These are phyloP conservation scores for Eleusine coracana DNA, from an alignment of 176 grass and related monocot species.

Conservation along the genomic window DNA sequence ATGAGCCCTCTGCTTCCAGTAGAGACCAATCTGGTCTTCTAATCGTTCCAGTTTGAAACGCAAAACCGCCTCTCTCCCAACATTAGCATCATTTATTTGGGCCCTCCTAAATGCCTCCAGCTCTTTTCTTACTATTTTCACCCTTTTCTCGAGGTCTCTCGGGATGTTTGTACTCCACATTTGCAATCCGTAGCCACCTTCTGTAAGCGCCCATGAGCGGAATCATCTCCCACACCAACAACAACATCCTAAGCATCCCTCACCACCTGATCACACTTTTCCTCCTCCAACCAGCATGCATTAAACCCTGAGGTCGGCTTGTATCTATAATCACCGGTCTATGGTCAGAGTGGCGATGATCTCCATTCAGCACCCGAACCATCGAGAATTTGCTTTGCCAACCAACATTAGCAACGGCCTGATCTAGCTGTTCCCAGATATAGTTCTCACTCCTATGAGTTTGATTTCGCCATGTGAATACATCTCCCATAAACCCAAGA, in stretches of 20 bases:
- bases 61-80: no score
- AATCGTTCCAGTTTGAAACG: neutral
- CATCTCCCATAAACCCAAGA: neutral
- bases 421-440: neutral
- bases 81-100: no score
- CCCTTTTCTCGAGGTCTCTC: neutral
- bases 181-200: neutral
- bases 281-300: no score
- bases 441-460: neutral
- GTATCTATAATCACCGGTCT: no score
- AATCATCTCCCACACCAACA: no score
- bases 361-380: no score
- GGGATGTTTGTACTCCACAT: neutral
- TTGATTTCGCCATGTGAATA: neutral
- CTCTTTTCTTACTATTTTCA: neutral
- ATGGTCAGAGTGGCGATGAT: no score
- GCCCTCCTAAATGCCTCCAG: neutral
- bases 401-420: neutral
- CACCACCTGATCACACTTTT: no score
- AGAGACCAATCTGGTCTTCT: neutral
- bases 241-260: no score
- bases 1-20: neutral
- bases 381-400: no score
- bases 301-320: no score
- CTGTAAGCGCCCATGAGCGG: no score